These are phyloP conservation scores for Solanum pinnatisectum DNA, from an alignment of 257 asterid species.

Conservation along the genomic window DNA sequence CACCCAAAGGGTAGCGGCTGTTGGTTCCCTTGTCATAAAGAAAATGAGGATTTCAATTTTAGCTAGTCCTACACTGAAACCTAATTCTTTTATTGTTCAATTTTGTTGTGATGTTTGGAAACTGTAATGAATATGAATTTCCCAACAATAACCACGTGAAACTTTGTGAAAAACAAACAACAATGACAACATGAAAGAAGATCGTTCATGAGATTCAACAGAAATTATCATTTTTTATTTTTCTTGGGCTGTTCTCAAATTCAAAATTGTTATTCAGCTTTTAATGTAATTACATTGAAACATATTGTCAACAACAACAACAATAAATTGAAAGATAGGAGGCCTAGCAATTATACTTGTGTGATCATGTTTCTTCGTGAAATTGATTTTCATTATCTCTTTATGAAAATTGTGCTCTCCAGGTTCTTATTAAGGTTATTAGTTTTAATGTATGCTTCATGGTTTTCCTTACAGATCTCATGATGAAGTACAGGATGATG, in stretches of 20 bases:
- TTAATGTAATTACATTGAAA: neutral
- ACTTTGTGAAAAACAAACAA: neutral
- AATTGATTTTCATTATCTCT: neutral
- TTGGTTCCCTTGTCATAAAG: neutral
- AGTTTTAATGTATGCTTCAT: neutral
- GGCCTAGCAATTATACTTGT: neutral
- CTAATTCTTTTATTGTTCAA: neutral
- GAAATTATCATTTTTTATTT: neutral
- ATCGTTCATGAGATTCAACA: neutral
- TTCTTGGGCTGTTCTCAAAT: neutral
- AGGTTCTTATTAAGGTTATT: neutral
- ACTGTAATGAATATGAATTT: neutral
- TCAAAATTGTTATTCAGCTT: neutral
- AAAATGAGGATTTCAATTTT: neutral
- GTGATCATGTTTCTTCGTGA: neutral
- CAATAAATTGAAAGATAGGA: neutral
- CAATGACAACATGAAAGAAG: neutral
- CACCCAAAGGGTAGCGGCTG: neutral
- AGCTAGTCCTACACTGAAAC: neutral
- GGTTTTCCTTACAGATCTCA: conserved; percentile 1
- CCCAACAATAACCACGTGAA: neutral
- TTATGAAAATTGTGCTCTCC: neutral
- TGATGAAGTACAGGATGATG: conserved; percentile 4
- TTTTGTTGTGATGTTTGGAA: neutral
- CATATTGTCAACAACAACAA: neutral